Base-by-base conservation (phyloP, 1,284 basidiomycete genomes). In the Kwoniella shivajii region DNA sequence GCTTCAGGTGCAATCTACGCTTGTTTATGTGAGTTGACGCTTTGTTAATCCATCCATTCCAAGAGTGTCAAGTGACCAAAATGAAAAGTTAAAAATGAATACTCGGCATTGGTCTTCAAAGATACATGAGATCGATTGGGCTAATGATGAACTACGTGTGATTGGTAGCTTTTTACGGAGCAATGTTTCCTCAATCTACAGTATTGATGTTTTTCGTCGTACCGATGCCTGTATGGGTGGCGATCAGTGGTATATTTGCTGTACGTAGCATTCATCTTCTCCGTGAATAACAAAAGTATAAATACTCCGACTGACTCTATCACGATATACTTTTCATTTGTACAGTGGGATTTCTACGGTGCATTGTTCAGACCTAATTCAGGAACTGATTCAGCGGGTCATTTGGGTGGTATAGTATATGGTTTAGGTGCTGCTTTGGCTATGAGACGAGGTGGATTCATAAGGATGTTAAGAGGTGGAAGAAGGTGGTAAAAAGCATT, bases 141-240 rank as follows among this genome's bases (percentile, higher is more conserved):
- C 34, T 10, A 11, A n/a, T 13, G 42, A 45, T 20, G 16, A 24
- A 31, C 50, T 29, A 7, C 9, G 24, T 27, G n/a, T 22, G 41
- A 43, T 10, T 22, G 11, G 41, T 47, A 68, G 86, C 90, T 6
- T 87, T 92, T 58, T 89, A 86, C 76, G 84, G 86, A 9, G 81
- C 88, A 24, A 76, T 90, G 47, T 84, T 85, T 38, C 92, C 92
- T 0, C 82, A 67, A 7, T 80, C 86, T 54, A 85, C 81, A 0
- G 89, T 94, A 73, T 78, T 85, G n/a, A 73, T 95, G 48, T 94
- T 91, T 74, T 89, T 86, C 51, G 82, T 93, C 65, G 76, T 95
- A 10, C 92, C 92, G 14, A 81, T 89, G 57, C 91, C 90, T 0
- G 90, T 90, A 0, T 93, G 90, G 89, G 80, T 82, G 2, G 82